Percentiles rank a stretch among this genome's conserved stretches.
Conservation (phyloP, 352 stramenopile species). For the Globisporangium mamillatum region DNA sequence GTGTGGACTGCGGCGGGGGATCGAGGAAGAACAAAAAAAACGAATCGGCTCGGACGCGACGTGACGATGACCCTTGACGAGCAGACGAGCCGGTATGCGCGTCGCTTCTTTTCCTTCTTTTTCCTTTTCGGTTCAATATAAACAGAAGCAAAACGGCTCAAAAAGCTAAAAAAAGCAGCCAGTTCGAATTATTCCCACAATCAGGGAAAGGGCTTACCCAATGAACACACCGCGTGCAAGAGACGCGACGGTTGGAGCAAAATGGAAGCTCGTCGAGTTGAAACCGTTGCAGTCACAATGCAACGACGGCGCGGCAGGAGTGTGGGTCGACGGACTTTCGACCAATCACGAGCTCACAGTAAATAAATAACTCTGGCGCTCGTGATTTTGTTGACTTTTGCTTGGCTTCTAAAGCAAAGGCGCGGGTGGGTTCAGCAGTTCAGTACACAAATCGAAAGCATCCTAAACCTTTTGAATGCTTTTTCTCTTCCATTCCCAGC, state of each 20-base stretch:
- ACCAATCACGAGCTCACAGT: neutral
- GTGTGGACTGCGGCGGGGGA: neutral
- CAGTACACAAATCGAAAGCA: neutral
- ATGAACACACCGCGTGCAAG: conserved; percentile 2
- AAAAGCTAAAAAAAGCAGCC: neutral
- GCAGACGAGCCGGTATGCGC: neutral
- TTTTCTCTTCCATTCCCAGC: neutral
- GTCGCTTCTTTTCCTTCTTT: conserved; percentile 8
- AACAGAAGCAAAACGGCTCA: neutral
- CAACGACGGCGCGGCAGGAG: neutral
- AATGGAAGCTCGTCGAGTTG: conserved; percentile 12
- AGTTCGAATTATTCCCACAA: conserved; percentile 6
- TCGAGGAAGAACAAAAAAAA: conserved; percentile 5
- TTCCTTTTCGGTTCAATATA: neutral
- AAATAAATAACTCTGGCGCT: neutral
- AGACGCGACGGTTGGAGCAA: conserved; percentile 10
- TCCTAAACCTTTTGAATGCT: neutral
- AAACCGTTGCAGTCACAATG: conserved; percentile 13
- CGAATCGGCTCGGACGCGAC: neutral
- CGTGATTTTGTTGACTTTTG: neutral
- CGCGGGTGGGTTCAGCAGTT: too few relatives aligned
- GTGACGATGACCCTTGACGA: conserved; percentile 11
- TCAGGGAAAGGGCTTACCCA: neutral
- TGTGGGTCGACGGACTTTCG: neutral
- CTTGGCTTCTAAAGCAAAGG: neutral